A percentile compares a stretch with the other conserved stretches of the same genome.
phyloP scores from a whole-genome alignment of 2,329 filamentous ascomycete genomes.

The Colletotrichum sansevieriae region DNA sequence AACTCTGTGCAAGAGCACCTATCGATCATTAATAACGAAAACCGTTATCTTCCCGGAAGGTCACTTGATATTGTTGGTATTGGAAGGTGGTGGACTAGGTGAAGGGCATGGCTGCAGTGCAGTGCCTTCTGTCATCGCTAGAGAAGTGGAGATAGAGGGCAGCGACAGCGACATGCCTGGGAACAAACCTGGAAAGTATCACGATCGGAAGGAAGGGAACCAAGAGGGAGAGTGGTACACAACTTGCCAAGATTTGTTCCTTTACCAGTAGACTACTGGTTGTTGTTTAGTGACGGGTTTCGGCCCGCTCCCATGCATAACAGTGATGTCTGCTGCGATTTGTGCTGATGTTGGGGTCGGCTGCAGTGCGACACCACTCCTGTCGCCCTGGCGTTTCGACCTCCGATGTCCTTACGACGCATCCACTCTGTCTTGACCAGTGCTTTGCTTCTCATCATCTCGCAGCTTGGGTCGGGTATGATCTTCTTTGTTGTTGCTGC shows the following conservation, averaged over 20 bases:
- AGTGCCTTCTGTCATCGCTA: neutral
- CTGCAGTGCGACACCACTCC: neutral
- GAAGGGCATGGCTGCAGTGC: neutral
- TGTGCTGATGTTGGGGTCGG: neutral
- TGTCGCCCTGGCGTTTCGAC: neutral
- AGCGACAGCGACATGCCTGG: neutral
- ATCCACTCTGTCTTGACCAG: neutral
- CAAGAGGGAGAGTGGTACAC: neutral
- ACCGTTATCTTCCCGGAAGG: neutral
- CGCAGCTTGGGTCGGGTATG: neutral
- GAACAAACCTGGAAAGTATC: neutral
- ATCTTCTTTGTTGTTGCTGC: neutral
- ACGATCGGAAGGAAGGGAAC: neutral
- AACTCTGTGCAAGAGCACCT: conserved; percentile 1
- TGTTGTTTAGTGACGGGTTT: neutral
- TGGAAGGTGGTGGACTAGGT: neutral
- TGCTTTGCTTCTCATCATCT: neutral
- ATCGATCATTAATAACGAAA: neutral
- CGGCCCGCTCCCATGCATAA: neutral
- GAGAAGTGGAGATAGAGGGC: neutral
- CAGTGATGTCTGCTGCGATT: neutral
- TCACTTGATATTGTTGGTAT: neutral
- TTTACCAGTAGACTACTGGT: neutral
- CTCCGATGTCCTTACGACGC: neutral
- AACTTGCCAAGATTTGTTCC: neutral